Conservation (phyloP, 345 rosid genomes). For the Pseudoturritis turrita region DNA sequence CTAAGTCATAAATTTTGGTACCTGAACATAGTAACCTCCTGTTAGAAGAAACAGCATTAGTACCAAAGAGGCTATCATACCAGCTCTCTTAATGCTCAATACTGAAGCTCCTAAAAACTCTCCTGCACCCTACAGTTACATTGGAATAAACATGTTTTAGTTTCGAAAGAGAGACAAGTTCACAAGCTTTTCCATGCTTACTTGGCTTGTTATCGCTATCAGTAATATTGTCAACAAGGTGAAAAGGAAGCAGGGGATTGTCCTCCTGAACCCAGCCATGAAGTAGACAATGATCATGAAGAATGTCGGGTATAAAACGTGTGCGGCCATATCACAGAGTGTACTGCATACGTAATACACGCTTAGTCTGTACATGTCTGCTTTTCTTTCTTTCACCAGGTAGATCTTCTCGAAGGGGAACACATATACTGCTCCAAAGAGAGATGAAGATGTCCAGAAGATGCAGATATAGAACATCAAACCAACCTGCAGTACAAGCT, state of each 20-base stretch:
- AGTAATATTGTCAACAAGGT: constrained; percentile 62
- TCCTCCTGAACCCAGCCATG: constrained; percentile 96
- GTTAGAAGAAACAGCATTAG: constrained; percentile 90
- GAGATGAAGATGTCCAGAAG: constrained; percentile 93
- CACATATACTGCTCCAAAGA: constrained; percentile 89
- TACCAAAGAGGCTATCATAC: constrained; percentile 82
- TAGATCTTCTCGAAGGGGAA: constrained; percentile 90
- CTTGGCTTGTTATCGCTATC: constrained; percentile 88
- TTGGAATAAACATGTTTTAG: neutral
- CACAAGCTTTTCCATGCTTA: constrained; percentile 29
- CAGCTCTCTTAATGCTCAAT: constrained; percentile 80
- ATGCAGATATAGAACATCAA: constrained; percentile 94
- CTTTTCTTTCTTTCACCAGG: constrained; percentile 89
- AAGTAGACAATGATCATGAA: constrained; percentile 83
- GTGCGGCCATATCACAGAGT: constrained; percentile 89
- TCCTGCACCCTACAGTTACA: constrained; percentile 62
- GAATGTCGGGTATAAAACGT: constrained; percentile 76
- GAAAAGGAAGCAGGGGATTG: constrained; percentile 77
- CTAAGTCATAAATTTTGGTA: constrained; percentile 49
- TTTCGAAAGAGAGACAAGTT: neutral
- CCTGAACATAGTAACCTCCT: constrained; percentile 98
- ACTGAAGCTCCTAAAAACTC: constrained; percentile 91
- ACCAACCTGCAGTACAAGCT: constrained; percentile 52
- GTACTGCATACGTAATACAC: constrained; percentile 89
- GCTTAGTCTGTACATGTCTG: constrained; percentile 95